Evolutionary conservation across 129 eudicot genomes (phyloP).

Genomic region (Solidago caesia): DNA sequence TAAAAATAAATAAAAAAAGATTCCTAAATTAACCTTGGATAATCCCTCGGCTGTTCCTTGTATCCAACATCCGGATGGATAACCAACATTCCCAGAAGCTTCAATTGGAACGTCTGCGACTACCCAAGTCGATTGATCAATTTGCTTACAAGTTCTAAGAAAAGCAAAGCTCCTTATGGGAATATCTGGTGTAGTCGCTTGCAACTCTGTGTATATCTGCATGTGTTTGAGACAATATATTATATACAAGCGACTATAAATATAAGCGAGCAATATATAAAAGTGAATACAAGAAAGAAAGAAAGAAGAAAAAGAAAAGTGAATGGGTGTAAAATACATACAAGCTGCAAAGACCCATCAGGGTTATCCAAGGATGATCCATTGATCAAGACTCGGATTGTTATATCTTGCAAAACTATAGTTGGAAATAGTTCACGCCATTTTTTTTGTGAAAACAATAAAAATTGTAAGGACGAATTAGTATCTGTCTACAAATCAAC

Average conservation of each 20-base stretch:
- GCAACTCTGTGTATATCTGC: neutral
- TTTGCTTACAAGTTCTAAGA: neutral
- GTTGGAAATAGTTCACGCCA: slow-evolving; percentile 5
- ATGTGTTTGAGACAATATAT: neutral
- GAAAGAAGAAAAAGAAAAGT: no score
- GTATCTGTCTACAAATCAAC: no score
- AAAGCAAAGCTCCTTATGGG: neutral
- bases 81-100: neutral
- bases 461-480: no score
- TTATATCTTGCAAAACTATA: neutral
- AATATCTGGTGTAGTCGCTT: neutral
- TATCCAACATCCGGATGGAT: neutral
- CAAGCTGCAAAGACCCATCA: neutral
- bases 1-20: no score
- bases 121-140: neutral
- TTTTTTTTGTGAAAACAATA: neutral
- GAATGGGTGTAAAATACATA: no score
- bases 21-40: neutral
- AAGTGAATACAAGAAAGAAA: neutral
- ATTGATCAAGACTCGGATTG: neutral
- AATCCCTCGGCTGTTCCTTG: neutral
- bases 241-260: no score
- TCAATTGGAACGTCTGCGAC: neutral
- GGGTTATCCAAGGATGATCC: neutral
- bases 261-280: no score